Percentiles rank a stretch among this genome's conserved stretches.
Conservation (phyloP, 139 green algal species). For the Zygnema cylindricum region DNA sequence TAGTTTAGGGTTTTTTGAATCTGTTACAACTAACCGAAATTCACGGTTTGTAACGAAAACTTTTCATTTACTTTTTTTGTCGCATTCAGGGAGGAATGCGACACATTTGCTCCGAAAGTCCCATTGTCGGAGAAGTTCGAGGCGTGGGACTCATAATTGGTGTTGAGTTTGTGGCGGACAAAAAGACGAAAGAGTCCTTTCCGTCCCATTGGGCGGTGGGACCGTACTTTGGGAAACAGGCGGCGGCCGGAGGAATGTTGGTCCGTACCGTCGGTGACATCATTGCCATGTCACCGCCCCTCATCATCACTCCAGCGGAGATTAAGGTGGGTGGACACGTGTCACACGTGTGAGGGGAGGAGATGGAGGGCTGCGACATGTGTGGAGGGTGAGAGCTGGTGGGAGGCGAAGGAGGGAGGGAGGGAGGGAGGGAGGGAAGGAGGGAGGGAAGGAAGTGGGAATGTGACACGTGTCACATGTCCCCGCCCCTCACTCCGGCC, state of each 20-base stretch:
- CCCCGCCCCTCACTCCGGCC: too few species aligned
- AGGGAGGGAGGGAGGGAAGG: neutral
- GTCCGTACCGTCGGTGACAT: slow-evolving; percentile 52
- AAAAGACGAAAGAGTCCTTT: slow-evolving; percentile 37
- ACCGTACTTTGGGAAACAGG: slow-evolving; percentile 21
- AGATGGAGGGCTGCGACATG: neutral
- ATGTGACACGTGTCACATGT: too few species aligned
- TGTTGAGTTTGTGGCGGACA: slow-evolving; percentile 61
- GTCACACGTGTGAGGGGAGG: neutral
- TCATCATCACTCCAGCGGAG: slow-evolving; percentile 60
- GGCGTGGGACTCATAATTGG: slow-evolving; percentile 58
- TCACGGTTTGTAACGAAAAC: neutral
- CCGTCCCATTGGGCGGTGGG: slow-evolving; percentile 41
- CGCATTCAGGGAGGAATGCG: slow-evolving; percentile 31
- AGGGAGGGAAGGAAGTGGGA: neutral
- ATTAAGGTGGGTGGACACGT: slow-evolving; percentile 1
- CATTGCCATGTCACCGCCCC: slow-evolving; percentile 60
- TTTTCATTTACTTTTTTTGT: neutral
- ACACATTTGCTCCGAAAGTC: slow-evolving; percentile 15
- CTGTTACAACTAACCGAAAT: slow-evolving; percentile 13
- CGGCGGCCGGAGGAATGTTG: slow-evolving; percentile 29
- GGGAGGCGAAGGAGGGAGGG: too few species aligned
- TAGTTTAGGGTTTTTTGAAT: neutral
- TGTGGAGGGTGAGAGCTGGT: neutral
- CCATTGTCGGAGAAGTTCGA: slow-evolving; percentile 60